Percentiles rank a stretch among this genome's conserved stretches.
These are phyloP conservation scores for Neospermospora avenae DNA, from an alignment of 2,329 filamentous ascomycete species.

Conservation along the genomic window DNA sequence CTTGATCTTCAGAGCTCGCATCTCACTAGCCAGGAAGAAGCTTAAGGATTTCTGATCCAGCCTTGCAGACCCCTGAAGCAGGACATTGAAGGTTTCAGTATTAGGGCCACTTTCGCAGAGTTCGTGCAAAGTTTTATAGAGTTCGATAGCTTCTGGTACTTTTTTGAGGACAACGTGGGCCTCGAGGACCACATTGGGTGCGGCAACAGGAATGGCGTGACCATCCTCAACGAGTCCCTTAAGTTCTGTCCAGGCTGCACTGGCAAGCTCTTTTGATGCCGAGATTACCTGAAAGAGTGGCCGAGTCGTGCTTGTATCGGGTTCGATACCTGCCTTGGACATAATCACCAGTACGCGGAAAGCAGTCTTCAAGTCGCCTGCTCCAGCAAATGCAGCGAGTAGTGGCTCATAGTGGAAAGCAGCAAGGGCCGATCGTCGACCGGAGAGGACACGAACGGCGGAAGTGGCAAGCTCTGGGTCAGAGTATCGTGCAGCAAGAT, in stretches of 20 bases:
- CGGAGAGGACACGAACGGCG: slow-evolving; percentile 63
- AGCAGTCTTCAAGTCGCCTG: slow-evolving; percentile 60
- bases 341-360: slow-evolving; percentile 73
- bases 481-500: slow-evolving; percentile 64
- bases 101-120: slow-evolving; percentile 45
- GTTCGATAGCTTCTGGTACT: slow-evolving; percentile 50
- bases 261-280: slow-evolving; percentile 40
- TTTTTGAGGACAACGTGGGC: slow-evolving; percentile 36
- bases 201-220: slow-evolving; percentile 48
- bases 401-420: slow-evolving; percentile 77
- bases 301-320: slow-evolving; percentile 59
- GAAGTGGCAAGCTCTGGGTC: slow-evolving; percentile 68
- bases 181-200: slow-evolving; percentile 43
- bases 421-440: slow-evolving; percentile 54
- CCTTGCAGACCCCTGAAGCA: slow-evolving; percentile 44
- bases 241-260: slow-evolving; percentile 54
- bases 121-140: slow-evolving; percentile 59
- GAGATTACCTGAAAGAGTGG: slow-evolving; percentile 57
- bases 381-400: slow-evolving; percentile 63
- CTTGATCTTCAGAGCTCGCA: slow-evolving; percentile 51
- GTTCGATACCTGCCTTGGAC: slow-evolving; percentile 57
- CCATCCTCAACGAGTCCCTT: slow-evolving; percentile 49
- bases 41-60: slow-evolving; percentile 48
- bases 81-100: slow-evolving; percentile 57
- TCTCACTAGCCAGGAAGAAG: slow-evolving; percentile 60